phyloP scores from a whole-genome alignment of 2,329 filamentous ascomycete genomes.

The Colletotrichum cuscutae region DNA sequence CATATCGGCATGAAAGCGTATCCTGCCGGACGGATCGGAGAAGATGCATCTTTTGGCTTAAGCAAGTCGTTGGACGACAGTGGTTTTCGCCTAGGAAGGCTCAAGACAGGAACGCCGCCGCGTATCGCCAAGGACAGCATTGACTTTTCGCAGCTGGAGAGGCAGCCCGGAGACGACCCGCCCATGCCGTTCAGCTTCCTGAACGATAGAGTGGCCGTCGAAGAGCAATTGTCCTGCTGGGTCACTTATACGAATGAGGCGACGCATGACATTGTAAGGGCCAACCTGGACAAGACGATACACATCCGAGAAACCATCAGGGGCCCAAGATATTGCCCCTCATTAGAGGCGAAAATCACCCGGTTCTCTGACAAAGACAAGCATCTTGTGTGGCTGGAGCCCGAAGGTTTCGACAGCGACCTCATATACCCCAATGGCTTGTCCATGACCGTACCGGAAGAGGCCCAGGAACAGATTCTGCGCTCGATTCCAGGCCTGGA shows the following conservation, averaged over 20 bases:
- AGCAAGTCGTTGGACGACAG: conserved; percentile 91
- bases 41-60: conserved; percentile 90
- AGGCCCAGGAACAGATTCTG: conserved; percentile 87
- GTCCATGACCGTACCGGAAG: conserved; percentile 93
- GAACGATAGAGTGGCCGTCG: conserved; percentile 79
- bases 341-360: conserved; percentile 92
- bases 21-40: conserved; percentile 91
- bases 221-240: conserved; percentile 87
- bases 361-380: conserved; percentile 82
- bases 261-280: conserved; percentile 84
- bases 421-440: conserved; percentile 96
- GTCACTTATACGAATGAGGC: conserved; percentile 86
- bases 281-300: conserved; percentile 94
- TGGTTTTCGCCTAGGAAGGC: conserved; percentile 86
- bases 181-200: conserved; percentile 93
- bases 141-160: conserved; percentile 76
- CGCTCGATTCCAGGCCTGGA: conserved; percentile 90
- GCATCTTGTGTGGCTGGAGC: conserved; percentile 97
- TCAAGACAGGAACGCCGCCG: conserved; percentile 97
- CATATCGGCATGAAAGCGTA: conserved; percentile 89
- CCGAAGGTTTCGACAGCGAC: conserved; percentile 90
- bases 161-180: conserved; percentile 84
- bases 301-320: conserved; percentile 96
- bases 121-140: conserved; percentile 85
- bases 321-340: conserved; percentile 94